phyloP scores from a whole-genome alignment of 768 basidiomycete genomes.

The Hygrophoropsis aurantiaca region DNA sequence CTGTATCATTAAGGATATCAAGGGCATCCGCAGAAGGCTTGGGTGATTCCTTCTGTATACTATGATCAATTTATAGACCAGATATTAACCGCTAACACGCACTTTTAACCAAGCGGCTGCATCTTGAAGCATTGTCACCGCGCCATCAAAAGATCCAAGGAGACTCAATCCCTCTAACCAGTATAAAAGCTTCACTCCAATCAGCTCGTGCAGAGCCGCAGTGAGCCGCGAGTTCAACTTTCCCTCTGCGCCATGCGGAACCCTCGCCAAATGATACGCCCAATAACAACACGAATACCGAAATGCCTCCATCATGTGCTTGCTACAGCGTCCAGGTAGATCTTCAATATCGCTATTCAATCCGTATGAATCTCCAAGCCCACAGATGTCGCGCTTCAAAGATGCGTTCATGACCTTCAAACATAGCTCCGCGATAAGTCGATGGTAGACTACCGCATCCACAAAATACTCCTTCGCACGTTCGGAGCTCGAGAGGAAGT shows the following conservation, averaged over 20 bases:
- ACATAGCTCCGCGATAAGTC: background rate
- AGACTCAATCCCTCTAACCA: slow-evolving; percentile 20
- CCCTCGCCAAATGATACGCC: slow-evolving; percentile 13
- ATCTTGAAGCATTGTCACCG: slow-evolving; percentile 13
- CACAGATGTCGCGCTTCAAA: slow-evolving; percentile 13
- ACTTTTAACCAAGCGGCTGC: slow-evolving; percentile 15
- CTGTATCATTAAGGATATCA: slow-evolving; percentile 13
- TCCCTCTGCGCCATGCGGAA: slow-evolving; percentile 4
- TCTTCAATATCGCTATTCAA: slow-evolving; percentile 13
- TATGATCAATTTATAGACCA: background rate
- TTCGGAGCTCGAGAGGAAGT: background rate
- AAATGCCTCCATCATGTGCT: slow-evolving; percentile 10
- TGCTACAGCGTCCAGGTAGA: slow-evolving; percentile 7
- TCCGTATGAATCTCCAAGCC: slow-evolving; percentile 11
- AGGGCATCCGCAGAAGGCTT: slow-evolving; percentile 6
- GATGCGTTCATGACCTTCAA: slow-evolving; percentile 9
- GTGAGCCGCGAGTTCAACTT: slow-evolving; percentile 10
- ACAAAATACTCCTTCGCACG: background rate
- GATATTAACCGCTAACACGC: background rate
- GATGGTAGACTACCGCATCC: background rate
- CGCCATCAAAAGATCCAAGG: slow-evolving; percentile 12
- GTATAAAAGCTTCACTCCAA: slow-evolving; percentile 9
- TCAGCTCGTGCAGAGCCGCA: slow-evolving; percentile 10
- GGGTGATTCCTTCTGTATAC: background rate
- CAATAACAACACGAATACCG: slow-evolving; percentile 18